phyloP scores from a whole-genome alignment of 2,329 filamentous ascomycete species.

The Fusarium nodosum region DNA sequence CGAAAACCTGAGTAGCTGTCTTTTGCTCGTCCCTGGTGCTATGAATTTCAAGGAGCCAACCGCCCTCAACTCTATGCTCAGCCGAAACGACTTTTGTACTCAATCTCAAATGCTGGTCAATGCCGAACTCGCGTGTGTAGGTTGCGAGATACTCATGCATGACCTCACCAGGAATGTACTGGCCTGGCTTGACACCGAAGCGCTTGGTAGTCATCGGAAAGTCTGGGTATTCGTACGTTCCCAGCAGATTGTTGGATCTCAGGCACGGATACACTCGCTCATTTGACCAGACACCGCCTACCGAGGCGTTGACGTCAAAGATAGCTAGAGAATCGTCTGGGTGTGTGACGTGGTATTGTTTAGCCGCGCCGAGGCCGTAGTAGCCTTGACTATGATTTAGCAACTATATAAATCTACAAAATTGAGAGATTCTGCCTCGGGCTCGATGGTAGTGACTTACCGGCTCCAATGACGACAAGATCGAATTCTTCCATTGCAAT shows the following conservation, averaged over 20 bases:
- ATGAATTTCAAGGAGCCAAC: constrained; percentile 23
- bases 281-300: constrained; percentile 73
- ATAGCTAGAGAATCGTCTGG: constrained; percentile 62
- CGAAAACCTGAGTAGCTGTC: neutral
- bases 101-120: constrained; percentile 63
- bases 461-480: neutral
- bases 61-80: constrained; percentile 31
- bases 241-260: constrained; percentile 66
- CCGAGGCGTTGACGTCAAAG: constrained; percentile 62
- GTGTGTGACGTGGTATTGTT: constrained; percentile 64
- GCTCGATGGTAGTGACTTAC: neutral
- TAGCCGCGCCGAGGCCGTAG: constrained; percentile 64
- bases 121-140: constrained; percentile 60
- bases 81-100: constrained; percentile 63
- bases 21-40: neutral
- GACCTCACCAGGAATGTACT: constrained; percentile 55
- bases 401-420: too few species aligned
- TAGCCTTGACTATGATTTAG: neutral
- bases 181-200: constrained; percentile 54
- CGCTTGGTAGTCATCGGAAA: constrained; percentile 67
- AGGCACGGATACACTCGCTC: constrained; percentile 71
- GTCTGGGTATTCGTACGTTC: constrained; percentile 68
- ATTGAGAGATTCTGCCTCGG: too few species aligned
- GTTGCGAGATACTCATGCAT: constrained; percentile 56
- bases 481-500: neutral